Evolutionary conservation across 164 flowering plant species (phyloP).

Genomic region (Stephania japonica): DNA sequence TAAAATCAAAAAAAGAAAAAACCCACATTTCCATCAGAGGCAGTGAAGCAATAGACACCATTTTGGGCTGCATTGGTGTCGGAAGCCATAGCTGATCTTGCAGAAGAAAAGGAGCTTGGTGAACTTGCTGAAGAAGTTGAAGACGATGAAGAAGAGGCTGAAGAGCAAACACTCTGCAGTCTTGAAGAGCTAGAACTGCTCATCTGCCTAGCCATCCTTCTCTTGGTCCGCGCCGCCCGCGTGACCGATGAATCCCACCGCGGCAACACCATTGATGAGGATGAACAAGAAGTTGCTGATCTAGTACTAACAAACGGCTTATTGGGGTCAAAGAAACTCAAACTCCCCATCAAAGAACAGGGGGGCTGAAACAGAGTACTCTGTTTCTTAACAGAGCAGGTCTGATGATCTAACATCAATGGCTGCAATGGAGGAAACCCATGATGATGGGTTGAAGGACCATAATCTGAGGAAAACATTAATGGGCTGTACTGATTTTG

Average conservation of each 20-base stretch:
- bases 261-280: background rate
- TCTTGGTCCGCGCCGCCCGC: constrained; percentile 18
- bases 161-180: background rate
- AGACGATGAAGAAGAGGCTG: constrained; percentile 3
- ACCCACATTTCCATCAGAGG: constrained; percentile 17
- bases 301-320: background rate
- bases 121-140: background rate
- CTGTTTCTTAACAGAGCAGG: background rate
- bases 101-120: background rate
- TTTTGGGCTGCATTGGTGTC: background rate
- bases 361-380: background rate
- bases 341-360: constrained; percentile 10
- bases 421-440: background rate
- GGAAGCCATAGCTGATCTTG: background rate
- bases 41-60: background rate
- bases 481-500: background rate
- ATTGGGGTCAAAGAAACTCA: background rate
- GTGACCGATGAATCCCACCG: constrained; percentile 8
- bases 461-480: constrained; percentile 1
- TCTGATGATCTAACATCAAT: constrained; percentile 5
- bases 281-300: background rate
- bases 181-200: background rate
- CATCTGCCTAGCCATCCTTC: constrained; percentile 17
- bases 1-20: background rate
- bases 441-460: background rate